phyloP scores from a whole-genome alignment of 345 rosid genomes.

The Viola odorata region DNA sequence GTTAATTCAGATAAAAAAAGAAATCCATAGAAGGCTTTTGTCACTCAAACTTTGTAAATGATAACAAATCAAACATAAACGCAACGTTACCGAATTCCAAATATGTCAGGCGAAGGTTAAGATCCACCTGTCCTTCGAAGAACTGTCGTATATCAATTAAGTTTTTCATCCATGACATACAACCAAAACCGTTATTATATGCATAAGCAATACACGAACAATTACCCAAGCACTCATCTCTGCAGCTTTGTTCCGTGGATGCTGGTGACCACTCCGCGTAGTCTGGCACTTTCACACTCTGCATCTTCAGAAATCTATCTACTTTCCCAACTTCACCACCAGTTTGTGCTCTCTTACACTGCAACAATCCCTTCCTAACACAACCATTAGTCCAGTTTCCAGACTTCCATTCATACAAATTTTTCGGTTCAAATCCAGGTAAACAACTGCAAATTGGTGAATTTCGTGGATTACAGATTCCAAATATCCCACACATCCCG shows the following conservation, averaged over 20 bases:
- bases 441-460: slow-evolving; percentile 7
- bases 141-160: slow-evolving; percentile 12
- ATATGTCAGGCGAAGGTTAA: slow-evolving; percentile 14
- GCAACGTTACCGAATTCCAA: slow-evolving; percentile 15
- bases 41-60: too few relatives aligned
- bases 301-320: slow-evolving; percentile 18
- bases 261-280: slow-evolving; percentile 19
- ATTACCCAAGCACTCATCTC: slow-evolving; percentile 1
- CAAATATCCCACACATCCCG: slow-evolving; percentile 5
- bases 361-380: not conserved
- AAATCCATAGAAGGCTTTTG: not conserved
- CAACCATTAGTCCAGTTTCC: slow-evolving; percentile 13
- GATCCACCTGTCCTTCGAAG: slow-evolving; percentile 10
- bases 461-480: not conserved
- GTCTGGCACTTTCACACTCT: slow-evolving; percentile 22
- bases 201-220: slow-evolving; percentile 22
- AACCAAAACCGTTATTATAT: slow-evolving; percentile 18
- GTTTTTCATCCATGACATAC: slow-evolving; percentile 16
- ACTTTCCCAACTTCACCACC: slow-evolving; percentile 14
- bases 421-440: slow-evolving; percentile 7
- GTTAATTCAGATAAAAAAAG: not conserved
- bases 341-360: slow-evolving; percentile 10
- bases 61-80: not conserved
- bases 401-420: slow-evolving; percentile 1
- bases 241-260: slow-evolving; percentile 20